Evolutionary conservation across 441 rosid species (phyloP).

Genomic region (Aquilaria agallochum): DNA sequence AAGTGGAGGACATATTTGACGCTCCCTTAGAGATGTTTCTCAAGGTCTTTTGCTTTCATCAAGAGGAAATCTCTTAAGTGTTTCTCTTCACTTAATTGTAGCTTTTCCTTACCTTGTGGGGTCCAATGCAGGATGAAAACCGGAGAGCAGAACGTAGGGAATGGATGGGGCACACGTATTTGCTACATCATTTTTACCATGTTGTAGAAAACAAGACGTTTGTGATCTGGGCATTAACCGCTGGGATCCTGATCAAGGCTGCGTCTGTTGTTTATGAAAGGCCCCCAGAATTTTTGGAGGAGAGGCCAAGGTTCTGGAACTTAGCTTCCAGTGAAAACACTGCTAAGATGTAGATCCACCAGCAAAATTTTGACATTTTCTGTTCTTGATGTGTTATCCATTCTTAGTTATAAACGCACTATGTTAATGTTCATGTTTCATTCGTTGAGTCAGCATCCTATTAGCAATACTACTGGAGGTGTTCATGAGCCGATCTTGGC

Average conservation of each 20-base stretch:
- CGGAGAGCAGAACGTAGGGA: slow-evolving; percentile 49
- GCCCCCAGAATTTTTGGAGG: slow-evolving; percentile 53
- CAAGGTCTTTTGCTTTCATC: slow-evolving; percentile 32
- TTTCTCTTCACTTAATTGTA: not conserved
- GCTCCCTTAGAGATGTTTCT: slow-evolving; percentile 79
- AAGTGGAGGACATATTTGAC: slow-evolving; percentile 70
- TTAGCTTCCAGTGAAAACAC: slow-evolving; percentile 4
- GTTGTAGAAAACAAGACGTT: slow-evolving; percentile 29
- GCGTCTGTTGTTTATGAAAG: slow-evolving; percentile 58
- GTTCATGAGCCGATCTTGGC: too few species aligned
- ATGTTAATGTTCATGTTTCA: too few species aligned
- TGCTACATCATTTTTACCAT: slow-evolving; percentile 60
- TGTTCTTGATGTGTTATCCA: not conserved
- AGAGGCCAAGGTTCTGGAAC: slow-evolving; percentile 50
- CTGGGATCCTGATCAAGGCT: slow-evolving; percentile 54
- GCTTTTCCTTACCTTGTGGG: not conserved
- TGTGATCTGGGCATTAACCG: slow-evolving; percentile 63
- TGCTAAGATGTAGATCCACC: slow-evolving; percentile 10
- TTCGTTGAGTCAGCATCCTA: too few species aligned
- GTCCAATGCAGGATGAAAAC: slow-evolving; percentile 45
- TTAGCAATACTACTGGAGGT: too few species aligned
- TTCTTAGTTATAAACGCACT: too few species aligned
- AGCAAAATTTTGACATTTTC: not conserved
- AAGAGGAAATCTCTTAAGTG: not conserved
- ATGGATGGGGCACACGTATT: slow-evolving; percentile 41